These are phyloP conservation scores for Paraconiothyrium sp. DNA, from an alignment of 2,329 filamentous ascomycete genomes.

Conservation along the genomic window DNA sequence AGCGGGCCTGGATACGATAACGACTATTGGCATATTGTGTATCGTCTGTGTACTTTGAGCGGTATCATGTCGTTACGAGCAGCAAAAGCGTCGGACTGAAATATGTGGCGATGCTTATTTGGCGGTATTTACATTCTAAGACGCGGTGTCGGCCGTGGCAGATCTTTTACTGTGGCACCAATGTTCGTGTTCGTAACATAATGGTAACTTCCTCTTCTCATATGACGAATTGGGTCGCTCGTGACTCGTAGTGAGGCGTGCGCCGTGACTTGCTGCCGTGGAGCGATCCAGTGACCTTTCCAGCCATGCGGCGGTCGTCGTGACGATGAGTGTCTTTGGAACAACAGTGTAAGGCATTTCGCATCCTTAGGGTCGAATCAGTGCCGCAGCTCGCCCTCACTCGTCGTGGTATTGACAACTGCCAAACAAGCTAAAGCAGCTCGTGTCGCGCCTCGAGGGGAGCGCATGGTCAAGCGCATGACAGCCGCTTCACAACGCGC, in stretches of 20 bases:
- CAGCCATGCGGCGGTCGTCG: background rate
- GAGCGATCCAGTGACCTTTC: background rate
- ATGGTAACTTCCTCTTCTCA: constrained; percentile 2
- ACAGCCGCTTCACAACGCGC: background rate
- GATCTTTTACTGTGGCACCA: background rate
- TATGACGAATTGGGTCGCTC: constrained; percentile 1
- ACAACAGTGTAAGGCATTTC: background rate
- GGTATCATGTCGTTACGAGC: constrained; percentile 15
- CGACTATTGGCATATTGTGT: constrained; percentile 27
- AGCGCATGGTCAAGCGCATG: background rate
- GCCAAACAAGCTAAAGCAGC: constrained; percentile 3
- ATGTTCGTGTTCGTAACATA: constrained; percentile 7
- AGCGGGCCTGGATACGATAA: constrained; percentile 20
- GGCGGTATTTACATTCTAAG: background rate
- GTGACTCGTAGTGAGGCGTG: constrained; percentile 7
- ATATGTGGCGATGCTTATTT: constrained; percentile 1
- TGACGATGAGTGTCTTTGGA: background rate
- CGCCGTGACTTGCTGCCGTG: background rate
- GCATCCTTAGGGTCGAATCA: background rate
- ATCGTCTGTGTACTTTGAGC: constrained; percentile 23
- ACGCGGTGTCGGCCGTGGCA: constrained; percentile 1
- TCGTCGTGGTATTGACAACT: constrained; percentile 8
- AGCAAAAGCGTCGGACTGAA: constrained; percentile 16
- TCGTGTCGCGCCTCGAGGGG: constrained; percentile 8
- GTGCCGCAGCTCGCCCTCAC: background rate